Conservation (phyloP, 371 early-diverging fungal genomes). For the Umbelopsis sp. region DNA sequence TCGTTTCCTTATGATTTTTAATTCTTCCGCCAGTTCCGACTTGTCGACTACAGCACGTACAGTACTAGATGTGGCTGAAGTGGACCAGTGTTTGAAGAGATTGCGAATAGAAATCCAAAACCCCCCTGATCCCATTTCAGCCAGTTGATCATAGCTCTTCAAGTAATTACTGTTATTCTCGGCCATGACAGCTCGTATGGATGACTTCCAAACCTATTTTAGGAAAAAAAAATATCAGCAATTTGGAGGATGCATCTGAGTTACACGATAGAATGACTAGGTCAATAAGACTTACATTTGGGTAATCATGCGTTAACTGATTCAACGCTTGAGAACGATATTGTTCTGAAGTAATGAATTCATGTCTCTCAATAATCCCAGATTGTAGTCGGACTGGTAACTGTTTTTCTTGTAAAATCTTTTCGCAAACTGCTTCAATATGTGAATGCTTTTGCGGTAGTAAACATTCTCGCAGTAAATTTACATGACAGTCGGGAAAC, state of each 20-base stretch:
- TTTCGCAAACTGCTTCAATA: constrained; percentile 40
- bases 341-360: constrained; percentile 37
- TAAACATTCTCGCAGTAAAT: constrained; percentile 41
- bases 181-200: constrained; percentile 58
- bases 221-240: constrained; percentile 18
- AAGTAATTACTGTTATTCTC: constrained; percentile 61
- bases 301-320: constrained; percentile 40
- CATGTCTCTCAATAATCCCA: constrained; percentile 37
- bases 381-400: constrained; percentile 42
- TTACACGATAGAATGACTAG: constrained; percentile 6
- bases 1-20: constrained; percentile 29
- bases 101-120: constrained; percentile 44
- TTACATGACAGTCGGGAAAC: constrained; percentile 54
- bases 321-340: constrained; percentile 42
- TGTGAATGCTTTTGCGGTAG: constrained; percentile 32
- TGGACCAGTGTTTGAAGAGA: constrained; percentile 42
- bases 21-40: constrained; percentile 37
- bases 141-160: constrained; percentile 41
- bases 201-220: constrained; percentile 54
- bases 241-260: constrained; percentile 20
- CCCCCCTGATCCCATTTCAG: constrained; percentile 46
- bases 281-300: constrained; percentile 33
- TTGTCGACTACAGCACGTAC: constrained; percentile 14
- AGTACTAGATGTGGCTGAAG: not conserved
- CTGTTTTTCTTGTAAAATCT: constrained; percentile 24